These are phyloP conservation scores for Hypoxylon sp. DNA, from an alignment of 2,329 filamentous ascomycete genomes.

Conservation along the genomic window DNA sequence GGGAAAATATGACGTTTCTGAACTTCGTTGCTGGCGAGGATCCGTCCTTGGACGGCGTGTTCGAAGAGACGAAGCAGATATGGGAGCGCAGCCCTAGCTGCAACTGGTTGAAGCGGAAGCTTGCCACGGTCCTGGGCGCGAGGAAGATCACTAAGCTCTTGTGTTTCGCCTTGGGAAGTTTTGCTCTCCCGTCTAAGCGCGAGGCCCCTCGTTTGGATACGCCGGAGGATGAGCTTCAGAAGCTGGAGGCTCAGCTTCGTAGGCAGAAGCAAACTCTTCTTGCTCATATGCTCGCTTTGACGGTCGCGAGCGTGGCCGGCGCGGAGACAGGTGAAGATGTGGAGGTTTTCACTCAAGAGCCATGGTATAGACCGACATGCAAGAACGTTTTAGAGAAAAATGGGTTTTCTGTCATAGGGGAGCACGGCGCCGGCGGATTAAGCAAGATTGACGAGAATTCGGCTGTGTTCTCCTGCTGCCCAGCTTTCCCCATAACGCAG, in stretches of 20 bases:
- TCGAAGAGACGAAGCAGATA: constrained; percentile 27
- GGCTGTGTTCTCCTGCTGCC: constrained; percentile 54
- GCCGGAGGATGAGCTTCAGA: too few relatives aligned
- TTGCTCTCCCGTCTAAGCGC: constrained; percentile 30
- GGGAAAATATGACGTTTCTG: constrained; percentile 40
- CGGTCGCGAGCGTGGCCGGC: constrained; percentile 31
- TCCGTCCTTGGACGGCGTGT: constrained; percentile 17
- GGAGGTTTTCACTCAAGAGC: constrained; percentile 48
- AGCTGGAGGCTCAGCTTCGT: neutral
- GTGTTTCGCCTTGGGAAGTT: constrained; percentile 49
- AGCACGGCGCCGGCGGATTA: constrained; percentile 52
- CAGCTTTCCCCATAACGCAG: constrained; percentile 55
- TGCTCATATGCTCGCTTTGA: constrained; percentile 47
- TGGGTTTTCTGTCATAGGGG: constrained; percentile 47
- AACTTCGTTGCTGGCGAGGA: constrained; percentile 30
- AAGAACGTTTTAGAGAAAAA: constrained; percentile 32
- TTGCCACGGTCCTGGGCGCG: constrained; percentile 30
- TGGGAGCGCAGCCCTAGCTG: constrained; percentile 46
- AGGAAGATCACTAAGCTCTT: constrained; percentile 49
- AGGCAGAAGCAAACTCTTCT: constrained; percentile 19
- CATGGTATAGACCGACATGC: constrained; percentile 33
- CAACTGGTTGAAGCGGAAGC: constrained; percentile 37
- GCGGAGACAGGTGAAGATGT: constrained; percentile 19
- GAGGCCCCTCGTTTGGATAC: too few relatives aligned
- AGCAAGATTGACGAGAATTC: constrained; percentile 55